Percentiles rank a stretch among this genome's conserved stretches.
These are phyloP conservation scores for Septoria linicola DNA, from an alignment of 2,329 filamentous ascomycete genomes.

Conservation along the genomic window DNA sequence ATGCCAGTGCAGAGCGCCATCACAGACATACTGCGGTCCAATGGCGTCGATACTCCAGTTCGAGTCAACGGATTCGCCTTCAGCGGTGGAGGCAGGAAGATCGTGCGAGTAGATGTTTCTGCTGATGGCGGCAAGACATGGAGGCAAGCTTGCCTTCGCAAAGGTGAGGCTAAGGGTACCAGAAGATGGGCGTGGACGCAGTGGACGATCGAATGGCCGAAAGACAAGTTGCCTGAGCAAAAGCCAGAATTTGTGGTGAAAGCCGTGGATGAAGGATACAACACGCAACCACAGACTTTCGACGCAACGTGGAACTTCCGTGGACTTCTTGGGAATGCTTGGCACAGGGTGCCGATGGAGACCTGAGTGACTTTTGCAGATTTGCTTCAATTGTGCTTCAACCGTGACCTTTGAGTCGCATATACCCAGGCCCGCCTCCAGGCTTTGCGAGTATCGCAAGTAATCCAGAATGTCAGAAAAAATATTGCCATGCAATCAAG, in stretches of 20 bases:
- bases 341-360: constrained; percentile 55
- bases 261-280: constrained; percentile 65
- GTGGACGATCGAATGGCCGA: constrained; percentile 53
- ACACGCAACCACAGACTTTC: constrained; percentile 63
- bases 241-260: constrained; percentile 56
- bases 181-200: constrained; percentile 64
- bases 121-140: constrained; percentile 63
- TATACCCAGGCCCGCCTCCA: not conserved
- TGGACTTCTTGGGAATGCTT: constrained; percentile 66
- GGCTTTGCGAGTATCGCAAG: not conserved
- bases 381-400: not conserved
- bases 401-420: not conserved
- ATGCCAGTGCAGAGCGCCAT: constrained; percentile 68
- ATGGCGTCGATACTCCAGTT: constrained; percentile 28
- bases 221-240: constrained; percentile 42
- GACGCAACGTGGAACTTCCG: constrained; percentile 62
- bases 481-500: not conserved
- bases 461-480: not conserved
- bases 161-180: constrained; percentile 50
- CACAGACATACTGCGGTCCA: constrained; percentile 42
- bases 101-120: constrained; percentile 67
- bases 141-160: constrained; percentile 61
- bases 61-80: constrained; percentile 63
- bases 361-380: not conserved
- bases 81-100: constrained; percentile 64